phyloP scores from a whole-genome alignment of 352 stramenopile species.

The Aphanomyces astaci region DNA sequence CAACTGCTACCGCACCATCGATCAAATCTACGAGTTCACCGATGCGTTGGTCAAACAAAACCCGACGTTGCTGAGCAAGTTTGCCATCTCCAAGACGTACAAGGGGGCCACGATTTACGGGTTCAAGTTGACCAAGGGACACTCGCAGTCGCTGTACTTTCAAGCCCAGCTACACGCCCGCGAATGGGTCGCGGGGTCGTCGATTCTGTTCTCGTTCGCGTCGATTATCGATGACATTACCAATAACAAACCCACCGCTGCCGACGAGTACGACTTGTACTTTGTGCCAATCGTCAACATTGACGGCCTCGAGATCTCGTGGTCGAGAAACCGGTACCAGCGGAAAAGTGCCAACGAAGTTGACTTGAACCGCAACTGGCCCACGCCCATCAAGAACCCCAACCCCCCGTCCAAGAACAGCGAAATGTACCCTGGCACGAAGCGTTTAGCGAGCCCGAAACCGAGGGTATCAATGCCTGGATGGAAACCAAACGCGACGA shows the following conservation, averaged over 20 bases:
- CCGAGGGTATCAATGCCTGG: constrained; percentile 36
- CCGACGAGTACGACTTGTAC: constrained; percentile 28
- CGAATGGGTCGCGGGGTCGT: constrained; percentile 30
- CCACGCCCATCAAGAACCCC: constrained; percentile 46
- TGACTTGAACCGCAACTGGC: too few relatives aligned
- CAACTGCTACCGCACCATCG: too few relatives aligned
- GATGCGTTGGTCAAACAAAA: constrained; percentile 27
- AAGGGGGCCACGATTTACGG: constrained; percentile 20
- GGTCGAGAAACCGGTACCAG: constrained; percentile 25
- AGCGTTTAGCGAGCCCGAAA: constrained; percentile 49
- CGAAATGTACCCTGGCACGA: constrained; percentile 51
- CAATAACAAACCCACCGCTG: constrained; percentile 27
- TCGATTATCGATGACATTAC: constrained; percentile 26
- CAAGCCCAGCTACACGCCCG: constrained; percentile 30
- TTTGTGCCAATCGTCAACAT: too few relatives aligned
- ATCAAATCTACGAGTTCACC: constrained; percentile 27
- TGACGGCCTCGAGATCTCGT: constrained; percentile 28
- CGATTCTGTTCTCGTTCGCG: too few relatives aligned
- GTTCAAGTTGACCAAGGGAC: constrained; percentile 26
- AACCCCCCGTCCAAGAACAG: background rate
- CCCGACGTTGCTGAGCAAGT: too few relatives aligned
- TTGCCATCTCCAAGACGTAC: too few relatives aligned
- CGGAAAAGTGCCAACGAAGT: constrained; percentile 32
- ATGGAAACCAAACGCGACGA: background rate
- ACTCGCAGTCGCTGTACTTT: constrained; percentile 25